Evolutionary conservation across 2,329 filamentous ascomycete genomes (phyloP).

Genomic region (Hypoxylon sp.): DNA sequence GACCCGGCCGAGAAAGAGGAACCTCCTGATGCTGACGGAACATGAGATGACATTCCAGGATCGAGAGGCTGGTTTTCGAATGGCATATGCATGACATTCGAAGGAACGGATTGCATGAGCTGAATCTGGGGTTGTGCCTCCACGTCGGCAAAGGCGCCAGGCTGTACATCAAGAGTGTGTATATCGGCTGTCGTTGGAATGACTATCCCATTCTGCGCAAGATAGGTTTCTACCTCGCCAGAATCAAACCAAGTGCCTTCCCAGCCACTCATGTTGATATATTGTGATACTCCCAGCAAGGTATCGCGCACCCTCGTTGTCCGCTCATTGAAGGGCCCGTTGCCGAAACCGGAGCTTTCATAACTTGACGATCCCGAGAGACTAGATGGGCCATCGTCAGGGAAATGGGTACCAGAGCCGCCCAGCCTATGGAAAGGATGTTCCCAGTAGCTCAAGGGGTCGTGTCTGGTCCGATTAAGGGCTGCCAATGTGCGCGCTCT

Average conservation of each 20-base stretch:
- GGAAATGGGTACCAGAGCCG: conserved; percentile 77
- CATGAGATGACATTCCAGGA: conserved; percentile 1
- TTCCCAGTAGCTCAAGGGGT: conserved; percentile 70
- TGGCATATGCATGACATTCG: conserved; percentile 6
- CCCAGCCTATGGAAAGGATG: conserved; percentile 77
- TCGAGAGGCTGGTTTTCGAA: conserved; percentile 13
- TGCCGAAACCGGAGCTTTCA: conserved; percentile 56
- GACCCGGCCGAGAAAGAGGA: conserved; percentile 1
- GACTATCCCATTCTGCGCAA: conserved; percentile 73
- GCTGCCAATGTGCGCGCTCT: conserved; percentile 57
- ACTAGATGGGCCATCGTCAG: conserved; percentile 48
- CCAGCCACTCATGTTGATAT: conserved; percentile 71
- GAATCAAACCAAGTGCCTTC: conserved; percentile 83
- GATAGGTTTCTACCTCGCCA: conserved; percentile 82
- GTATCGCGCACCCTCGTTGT: conserved; percentile 60
- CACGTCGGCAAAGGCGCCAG: conserved; percentile 57
- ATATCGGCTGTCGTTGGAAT: conserved; percentile 74
- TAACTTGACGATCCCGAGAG: conserved; percentile 47
- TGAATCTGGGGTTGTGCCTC: conserved; percentile 22
- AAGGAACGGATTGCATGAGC: conserved; percentile 29
- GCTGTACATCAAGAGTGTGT: conserved; percentile 70
- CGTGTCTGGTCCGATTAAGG: conserved; percentile 54
- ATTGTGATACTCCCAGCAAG: conserved; percentile 63
- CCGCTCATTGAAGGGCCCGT: conserved; percentile 64
- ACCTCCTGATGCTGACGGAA: conserved; percentile 9